phyloP scores from a whole-genome alignment of 2,329 filamentous ascomycete genomes.

The Aspergillus sp. region DNA sequence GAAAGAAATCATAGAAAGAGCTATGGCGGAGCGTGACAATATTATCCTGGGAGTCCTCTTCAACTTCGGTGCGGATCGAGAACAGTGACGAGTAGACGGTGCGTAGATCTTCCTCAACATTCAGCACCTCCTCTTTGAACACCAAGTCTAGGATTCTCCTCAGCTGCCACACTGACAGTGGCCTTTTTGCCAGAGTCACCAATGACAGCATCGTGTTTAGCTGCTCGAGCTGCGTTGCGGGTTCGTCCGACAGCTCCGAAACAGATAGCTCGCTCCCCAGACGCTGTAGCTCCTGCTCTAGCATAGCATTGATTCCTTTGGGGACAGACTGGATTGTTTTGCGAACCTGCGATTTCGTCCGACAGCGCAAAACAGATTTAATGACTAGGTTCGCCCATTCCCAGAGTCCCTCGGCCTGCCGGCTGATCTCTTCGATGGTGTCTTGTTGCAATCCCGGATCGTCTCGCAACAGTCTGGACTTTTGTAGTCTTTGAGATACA shows the following conservation, averaged over 20 bases:
- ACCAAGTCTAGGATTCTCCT: not conserved
- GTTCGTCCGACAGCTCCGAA: not conserved
- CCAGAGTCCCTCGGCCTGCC: slow-evolving; percentile 15
- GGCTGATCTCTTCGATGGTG: slow-evolving; percentile 3
- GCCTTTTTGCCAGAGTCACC: slow-evolving; percentile 4
- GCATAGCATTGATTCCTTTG: slow-evolving; percentile 16
- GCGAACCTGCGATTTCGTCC: slow-evolving; percentile 17
- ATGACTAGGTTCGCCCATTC: slow-evolving; percentile 19
- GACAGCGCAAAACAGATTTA: slow-evolving; percentile 13
- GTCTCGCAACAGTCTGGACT: slow-evolving; percentile 11
- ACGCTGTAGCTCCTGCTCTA: slow-evolving; percentile 10
- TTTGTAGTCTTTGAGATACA: slow-evolving; percentile 14
- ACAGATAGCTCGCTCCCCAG: slow-evolving; percentile 7
- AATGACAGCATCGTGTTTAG: slow-evolving; percentile 7
- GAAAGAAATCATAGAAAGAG: slow-evolving; percentile 9
- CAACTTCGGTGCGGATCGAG: not conserved
- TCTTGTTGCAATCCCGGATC: slow-evolving; percentile 10
- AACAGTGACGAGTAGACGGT: not conserved
- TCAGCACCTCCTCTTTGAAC: not conserved
- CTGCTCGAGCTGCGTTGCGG: slow-evolving; percentile 1
- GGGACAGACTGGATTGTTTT: slow-evolving; percentile 14
- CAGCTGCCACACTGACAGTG: slow-evolving; percentile 2
- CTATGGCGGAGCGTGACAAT: slow-evolving; percentile 6
- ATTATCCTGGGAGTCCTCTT: not conserved
- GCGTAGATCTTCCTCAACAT: slow-evolving; percentile 2